These are phyloP conservation scores for Geotrichum europaeum DNA, from an alignment of 1,139 yeast species.

Conservation along the genomic window DNA sequence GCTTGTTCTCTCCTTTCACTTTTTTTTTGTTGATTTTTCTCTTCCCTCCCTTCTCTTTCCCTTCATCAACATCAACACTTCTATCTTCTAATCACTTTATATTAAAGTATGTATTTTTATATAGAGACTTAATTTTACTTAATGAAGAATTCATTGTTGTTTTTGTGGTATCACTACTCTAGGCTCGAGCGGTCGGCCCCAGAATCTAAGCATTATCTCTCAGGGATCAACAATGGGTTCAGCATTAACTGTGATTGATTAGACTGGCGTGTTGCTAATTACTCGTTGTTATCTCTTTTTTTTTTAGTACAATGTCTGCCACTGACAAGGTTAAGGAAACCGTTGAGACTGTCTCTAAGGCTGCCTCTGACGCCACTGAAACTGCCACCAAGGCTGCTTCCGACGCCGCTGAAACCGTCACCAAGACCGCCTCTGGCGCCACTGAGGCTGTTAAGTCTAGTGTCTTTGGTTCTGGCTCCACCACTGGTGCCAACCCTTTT, in stretches of 20 bases:
- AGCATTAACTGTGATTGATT: neutral
- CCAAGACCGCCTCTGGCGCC: slow-evolving; percentile 17
- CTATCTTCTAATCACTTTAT: neutral
- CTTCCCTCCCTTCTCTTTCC: neutral
- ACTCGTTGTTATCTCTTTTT: neutral
- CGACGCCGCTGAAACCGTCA: slow-evolving; percentile 17
- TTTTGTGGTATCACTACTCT: neutral
- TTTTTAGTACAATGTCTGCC: slow-evolving; percentile 11
- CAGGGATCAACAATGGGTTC: neutral
- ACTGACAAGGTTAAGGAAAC: slow-evolving; percentile 16
- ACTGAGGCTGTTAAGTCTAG: slow-evolving; percentile 19
- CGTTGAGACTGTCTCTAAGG: slow-evolving; percentile 37
- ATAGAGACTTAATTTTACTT: neutral
- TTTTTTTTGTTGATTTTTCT: neutral
- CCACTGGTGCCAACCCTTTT: slow-evolving; percentile 68
- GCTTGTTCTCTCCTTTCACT: neutral
- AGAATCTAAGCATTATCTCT: neutral
- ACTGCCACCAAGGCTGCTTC: slow-evolving; percentile 59
- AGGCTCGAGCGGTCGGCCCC: neutral
- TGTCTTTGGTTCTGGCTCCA: slow-evolving; percentile 33
- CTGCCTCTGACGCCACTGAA: slow-evolving; percentile 46
- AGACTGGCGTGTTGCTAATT: neutral
- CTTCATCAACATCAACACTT: neutral
- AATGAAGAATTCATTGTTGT: neutral
- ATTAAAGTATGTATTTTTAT: neutral